These are phyloP conservation scores for Kwoniella sp. DNA, from an alignment of 768 basidiomycete species.

Conservation along the genomic window DNA sequence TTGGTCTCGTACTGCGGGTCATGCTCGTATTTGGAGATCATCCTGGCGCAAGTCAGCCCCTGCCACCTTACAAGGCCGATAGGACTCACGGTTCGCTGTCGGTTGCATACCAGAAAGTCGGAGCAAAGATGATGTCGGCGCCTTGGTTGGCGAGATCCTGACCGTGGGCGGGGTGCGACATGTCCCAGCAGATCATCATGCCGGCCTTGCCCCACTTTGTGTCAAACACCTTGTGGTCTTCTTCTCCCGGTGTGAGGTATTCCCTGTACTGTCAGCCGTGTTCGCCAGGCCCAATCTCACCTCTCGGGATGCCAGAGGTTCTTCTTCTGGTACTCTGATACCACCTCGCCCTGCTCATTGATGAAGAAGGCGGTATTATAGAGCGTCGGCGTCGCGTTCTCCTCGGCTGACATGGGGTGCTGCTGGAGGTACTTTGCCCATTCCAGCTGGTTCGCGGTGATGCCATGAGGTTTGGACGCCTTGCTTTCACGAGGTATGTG, in stretches of 20 bases:
- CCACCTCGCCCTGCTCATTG: slow-evolving; percentile 26
- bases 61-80: slow-evolving; percentile 24
- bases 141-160: slow-evolving; percentile 36
- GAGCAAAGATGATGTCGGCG: slow-evolving; percentile 41
- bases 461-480: neutral
- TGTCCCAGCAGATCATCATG: slow-evolving; percentile 46
- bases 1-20: slow-evolving; percentile 31
- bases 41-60: slow-evolving; percentile 5
- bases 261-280: slow-evolving; percentile 20
- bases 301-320: slow-evolving; percentile 47
- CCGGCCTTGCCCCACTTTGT: slow-evolving; percentile 39
- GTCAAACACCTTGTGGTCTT: slow-evolving; percentile 34
- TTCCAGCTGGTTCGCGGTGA: slow-evolving; percentile 13
- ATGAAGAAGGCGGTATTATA: slow-evolving; percentile 43
- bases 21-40: slow-evolving; percentile 21
- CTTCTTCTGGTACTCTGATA: slow-evolving; percentile 37
- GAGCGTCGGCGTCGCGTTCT: slow-evolving; percentile 16
- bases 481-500: slow-evolving; percentile 12
- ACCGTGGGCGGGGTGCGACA: slow-evolving; percentile 38
- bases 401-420: slow-evolving; percentile 8
- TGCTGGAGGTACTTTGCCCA: slow-evolving; percentile 27
- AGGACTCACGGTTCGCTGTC: slow-evolving; percentile 46
- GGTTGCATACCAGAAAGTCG: slow-evolving; percentile 41
- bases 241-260: slow-evolving; percentile 35
- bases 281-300: slow-evolving; percentile 12